phyloP scores from a whole-genome alignment of 1,139 yeast genomes.

The Candida buenavistaensis region DNA sequence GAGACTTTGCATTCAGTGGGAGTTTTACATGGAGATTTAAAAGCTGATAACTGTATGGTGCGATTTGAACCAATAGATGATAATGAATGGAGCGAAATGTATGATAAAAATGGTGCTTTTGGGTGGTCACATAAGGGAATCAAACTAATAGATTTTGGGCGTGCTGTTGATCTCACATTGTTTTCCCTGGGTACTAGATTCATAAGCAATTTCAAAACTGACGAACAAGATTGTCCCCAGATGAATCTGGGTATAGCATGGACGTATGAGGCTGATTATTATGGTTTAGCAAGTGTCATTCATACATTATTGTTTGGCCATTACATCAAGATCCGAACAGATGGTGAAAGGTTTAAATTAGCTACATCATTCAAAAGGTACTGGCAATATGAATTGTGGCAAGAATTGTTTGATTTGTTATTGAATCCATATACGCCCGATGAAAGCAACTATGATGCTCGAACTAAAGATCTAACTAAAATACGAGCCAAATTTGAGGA shows the following conservation, averaged over 20 bases:
- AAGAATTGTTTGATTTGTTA: conserved; percentile 59
- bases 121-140: conserved; percentile 62
- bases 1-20: conserved; percentile 65
- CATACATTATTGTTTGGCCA: conserved; percentile 74
- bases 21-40: conserved; percentile 82
- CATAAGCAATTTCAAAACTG: conserved; percentile 61
- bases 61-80: conserved; percentile 37
- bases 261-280: conserved; percentile 84
- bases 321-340: conserved; percentile 47
- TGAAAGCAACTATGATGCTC: conserved; percentile 28
- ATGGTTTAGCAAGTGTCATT: conserved; percentile 75
- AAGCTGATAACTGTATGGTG: conserved; percentile 86
- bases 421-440: conserved; percentile 53
- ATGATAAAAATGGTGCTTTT: conserved; percentile 29
- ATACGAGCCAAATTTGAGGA: conserved; percentile 43
- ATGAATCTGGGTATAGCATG: conserved; percentile 65
- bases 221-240: conserved; percentile 75
- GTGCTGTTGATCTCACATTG: conserved; percentile 70
- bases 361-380: conserved; percentile 60
- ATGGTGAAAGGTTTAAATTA: conserved; percentile 33
- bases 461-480: conserved; percentile 30
- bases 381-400: conserved; percentile 79
- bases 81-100: conserved; percentile 23
- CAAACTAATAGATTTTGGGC: conserved; percentile 77
- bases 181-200: conserved; percentile 56